Percentiles rank a stretch among this genome's conserved stretches.
Conservation (phyloP, 2,329 filamentous ascomycete genomes). For the Ceratocystis eucalypticola region DNA sequence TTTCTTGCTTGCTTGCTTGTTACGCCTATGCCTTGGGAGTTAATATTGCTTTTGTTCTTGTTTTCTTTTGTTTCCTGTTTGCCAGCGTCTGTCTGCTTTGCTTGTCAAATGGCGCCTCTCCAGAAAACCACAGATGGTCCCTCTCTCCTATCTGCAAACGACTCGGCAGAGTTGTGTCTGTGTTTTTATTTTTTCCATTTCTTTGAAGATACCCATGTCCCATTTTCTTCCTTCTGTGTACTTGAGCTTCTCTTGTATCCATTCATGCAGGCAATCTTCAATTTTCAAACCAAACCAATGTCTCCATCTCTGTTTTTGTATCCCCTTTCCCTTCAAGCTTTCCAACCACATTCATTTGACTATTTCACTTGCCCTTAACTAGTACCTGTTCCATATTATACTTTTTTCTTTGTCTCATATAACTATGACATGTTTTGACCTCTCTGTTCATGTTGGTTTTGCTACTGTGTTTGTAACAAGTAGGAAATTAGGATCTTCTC, state of each 20-base stretch:
- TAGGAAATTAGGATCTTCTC: no score
- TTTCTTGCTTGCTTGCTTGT: slow-evolving; percentile 2
- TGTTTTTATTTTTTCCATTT: slow-evolving; percentile 7
- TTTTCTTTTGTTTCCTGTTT: neutral
- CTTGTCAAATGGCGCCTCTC: neutral
- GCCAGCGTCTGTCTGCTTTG: slow-evolving; percentile 3
- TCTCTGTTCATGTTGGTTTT: neutral
- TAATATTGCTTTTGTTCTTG: slow-evolving; percentile 9
- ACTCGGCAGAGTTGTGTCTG: neutral
- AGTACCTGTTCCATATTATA: slow-evolving; percentile 7
- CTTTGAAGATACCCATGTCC: slow-evolving; percentile 6
- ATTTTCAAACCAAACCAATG: neutral
- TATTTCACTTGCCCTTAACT: neutral
- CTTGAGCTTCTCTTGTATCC: neutral
- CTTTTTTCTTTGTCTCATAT: neutral
- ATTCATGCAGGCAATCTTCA: neutral
- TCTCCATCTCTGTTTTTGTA: neutral
- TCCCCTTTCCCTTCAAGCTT: neutral
- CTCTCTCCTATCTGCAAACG: neutral
- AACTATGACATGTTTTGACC: neutral
- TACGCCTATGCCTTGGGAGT: slow-evolving; percentile 4
- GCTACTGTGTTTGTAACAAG: neutral
- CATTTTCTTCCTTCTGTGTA: neutral
- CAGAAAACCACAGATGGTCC: neutral
- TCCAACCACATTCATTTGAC: slow-evolving; percentile 2